Percentiles rank a stretch among this genome's conserved stretches.
phyloP scores from a whole-genome alignment of 768 basidiomycete species.

The Agaricus blazei region DNA sequence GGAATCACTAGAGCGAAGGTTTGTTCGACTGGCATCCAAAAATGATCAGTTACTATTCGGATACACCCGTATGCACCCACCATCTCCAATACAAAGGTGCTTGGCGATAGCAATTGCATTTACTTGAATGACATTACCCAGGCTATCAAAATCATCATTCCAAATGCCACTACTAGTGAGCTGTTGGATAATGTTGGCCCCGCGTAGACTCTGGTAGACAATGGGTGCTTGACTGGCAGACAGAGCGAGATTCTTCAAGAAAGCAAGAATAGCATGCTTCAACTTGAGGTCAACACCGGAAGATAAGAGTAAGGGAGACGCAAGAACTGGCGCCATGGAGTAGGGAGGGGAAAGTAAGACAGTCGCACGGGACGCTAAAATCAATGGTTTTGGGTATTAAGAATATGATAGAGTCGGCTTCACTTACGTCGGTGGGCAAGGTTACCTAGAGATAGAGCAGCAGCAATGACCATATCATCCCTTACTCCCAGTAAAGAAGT shows the following conservation, averaged over 20 bases:
- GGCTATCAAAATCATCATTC: slow-evolving; percentile 65
- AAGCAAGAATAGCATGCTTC: slow-evolving; percentile 83
- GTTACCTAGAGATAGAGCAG: slow-evolving; percentile 78
- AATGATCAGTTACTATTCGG: not conserved
- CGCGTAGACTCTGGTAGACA: slow-evolving; percentile 56
- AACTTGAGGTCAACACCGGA: slow-evolving; percentile 66
- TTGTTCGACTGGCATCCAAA: slow-evolving; percentile 31
- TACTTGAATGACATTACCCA: slow-evolving; percentile 84
- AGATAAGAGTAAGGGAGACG: slow-evolving; percentile 51
- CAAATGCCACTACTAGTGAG: slow-evolving; percentile 64
- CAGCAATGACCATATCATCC: slow-evolving; percentile 82
- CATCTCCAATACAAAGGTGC: slow-evolving; percentile 74
- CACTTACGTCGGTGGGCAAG: slow-evolving; percentile 66
- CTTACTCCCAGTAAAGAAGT: slow-evolving; percentile 22
- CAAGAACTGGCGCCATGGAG: slow-evolving; percentile 56
- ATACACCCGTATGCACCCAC: slow-evolving; percentile 34
- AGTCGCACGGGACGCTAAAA: slow-evolving; percentile 51
- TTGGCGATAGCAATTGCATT: slow-evolving; percentile 86
- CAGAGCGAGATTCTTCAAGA: slow-evolving; percentile 84
- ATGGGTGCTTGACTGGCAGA: slow-evolving; percentile 49
- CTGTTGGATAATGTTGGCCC: slow-evolving; percentile 57
- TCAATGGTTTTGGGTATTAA: not conserved
- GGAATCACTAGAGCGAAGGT: slow-evolving; percentile 51
- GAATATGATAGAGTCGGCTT: not conserved
- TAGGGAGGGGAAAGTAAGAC: slow-evolving; percentile 63